phyloP scores from a whole-genome alignment of 768 basidiomycete species.

The Lactarius vividus region DNA sequence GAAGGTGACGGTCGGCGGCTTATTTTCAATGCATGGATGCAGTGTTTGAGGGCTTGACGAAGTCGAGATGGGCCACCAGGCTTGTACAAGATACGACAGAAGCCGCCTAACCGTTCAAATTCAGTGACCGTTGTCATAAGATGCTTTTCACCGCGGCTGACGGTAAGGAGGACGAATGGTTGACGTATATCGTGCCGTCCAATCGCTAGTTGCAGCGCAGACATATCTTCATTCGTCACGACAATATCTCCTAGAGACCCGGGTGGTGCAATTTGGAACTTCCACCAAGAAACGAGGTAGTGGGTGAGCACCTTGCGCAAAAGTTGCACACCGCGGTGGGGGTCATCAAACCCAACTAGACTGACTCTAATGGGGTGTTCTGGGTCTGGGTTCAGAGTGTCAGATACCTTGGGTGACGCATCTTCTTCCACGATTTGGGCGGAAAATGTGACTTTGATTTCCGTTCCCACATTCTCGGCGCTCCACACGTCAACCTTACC shows the following conservation, averaged over 20 bases:
- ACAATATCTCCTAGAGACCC: conserved; percentile 64
- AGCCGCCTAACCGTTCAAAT: conserved; percentile 79
- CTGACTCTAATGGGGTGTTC: conserved; percentile 45
- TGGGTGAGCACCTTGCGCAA: conserved; percentile 56
- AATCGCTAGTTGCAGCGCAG: conserved; percentile 54
- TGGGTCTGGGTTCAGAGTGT: conserved; percentile 31
- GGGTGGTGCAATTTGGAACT: conserved; percentile 49
- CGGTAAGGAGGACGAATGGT: conserved; percentile 75
- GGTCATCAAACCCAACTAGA: conserved; percentile 66
- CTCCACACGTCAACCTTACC: conserved; percentile 96
- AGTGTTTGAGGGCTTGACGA: conserved; percentile 60
- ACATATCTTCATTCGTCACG: conserved; percentile 76
- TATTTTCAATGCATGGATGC: conserved; percentile 55
- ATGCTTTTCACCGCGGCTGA: conserved; percentile 61
- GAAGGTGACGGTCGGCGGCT: conserved; percentile 36
- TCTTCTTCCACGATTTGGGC: conserved; percentile 56
- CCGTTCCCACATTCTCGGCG: conserved; percentile 85
- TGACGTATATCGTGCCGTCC: conserved; percentile 52
- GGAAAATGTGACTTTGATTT: conserved; percentile 82
- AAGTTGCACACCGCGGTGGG: conserved; percentile 64
- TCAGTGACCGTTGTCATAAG: conserved; percentile 63
- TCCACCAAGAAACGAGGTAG: conserved; percentile 80
- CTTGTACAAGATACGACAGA: conserved; percentile 87
- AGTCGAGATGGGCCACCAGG: conserved; percentile 82
- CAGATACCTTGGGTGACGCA: conserved; percentile 27